phyloP scores from a whole-genome alignment of 441 rosid species.

The Omphalea diandra region DNA sequence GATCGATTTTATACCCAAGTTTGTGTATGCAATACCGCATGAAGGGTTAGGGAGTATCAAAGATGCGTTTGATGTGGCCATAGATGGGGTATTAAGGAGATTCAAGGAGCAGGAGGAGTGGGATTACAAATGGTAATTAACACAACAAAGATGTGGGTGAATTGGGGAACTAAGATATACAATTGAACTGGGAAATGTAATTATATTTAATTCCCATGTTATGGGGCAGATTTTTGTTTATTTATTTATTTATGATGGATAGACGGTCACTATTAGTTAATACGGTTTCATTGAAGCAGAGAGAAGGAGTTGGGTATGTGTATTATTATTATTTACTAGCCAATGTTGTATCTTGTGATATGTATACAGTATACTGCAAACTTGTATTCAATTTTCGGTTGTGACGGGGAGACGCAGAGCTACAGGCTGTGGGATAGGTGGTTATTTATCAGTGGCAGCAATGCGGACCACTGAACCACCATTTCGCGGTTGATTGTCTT shows the following conservation, averaged over 20 bases:
- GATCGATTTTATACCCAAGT: conserved; percentile 63
- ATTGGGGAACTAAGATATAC: conserved; percentile 17
- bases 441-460: neutral
- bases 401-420: neutral
- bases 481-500: neutral
- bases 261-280: neutral
- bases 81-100: conserved; percentile 76
- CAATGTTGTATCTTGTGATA: neutral
- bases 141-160: neutral
- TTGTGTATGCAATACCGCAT: conserved; percentile 58
- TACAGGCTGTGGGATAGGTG: neutral
- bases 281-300: neutral
- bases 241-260: neutral
- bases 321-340: neutral
- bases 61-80: conserved; percentile 88
- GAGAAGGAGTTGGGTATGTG: neutral
- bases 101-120: conserved; percentile 57
- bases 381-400: neutral
- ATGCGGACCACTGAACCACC: neutral
- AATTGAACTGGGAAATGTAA: neutral
- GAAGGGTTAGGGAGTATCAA: conserved; percentile 58
- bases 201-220: neutral
- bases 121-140: conserved; percentile 18
- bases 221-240: neutral
- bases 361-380: neutral